Evolutionary conservation across 2,329 filamentous ascomycete genomes (phyloP), one percentile per base, ranked within the genome.

Genomic region (Botrytis deweyae): DNA sequence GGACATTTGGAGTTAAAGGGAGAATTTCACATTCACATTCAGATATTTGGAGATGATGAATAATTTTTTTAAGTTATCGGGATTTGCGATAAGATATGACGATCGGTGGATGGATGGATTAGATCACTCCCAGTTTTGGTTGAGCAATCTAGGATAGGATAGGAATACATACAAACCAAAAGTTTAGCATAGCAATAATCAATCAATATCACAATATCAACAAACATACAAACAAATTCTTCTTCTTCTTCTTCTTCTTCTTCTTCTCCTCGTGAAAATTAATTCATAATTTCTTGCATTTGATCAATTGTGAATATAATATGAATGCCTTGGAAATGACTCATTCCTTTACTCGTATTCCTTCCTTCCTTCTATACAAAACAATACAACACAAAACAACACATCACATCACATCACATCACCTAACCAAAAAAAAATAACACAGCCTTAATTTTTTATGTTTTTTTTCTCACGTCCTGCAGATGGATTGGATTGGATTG

Each of bases 1-100:
- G 70, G n/a, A 52, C 33, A 67, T 52, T 67, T 6, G 65, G 65
- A 72, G 70, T 72, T 66, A 18, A 72, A 72, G 70, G 70, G 61
- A 72, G 61, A 72, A 62, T 55, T 52, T 52, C 44, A 67, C 46
- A 52, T 52, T 52, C 49, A 52, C 12, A 55, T 52, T 46, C 2
- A 22, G 22, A 63, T 63, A 12, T 40, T 40, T n/a, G 22, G 61
- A 63, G 38, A 33, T 14, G 40, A 33, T 38, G 40, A 8, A 64
- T 46, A 14, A 65, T 22, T 22, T 49, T 49, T 46, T 66, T 49
- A 25, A 44, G 20, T 66, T 66, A 66, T 66, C 64, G 42, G 29
- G 22, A 36, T n/a, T 25, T 38, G 44, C 64, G 64, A 66, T 66
- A 66, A 66, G 64, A 33, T 4, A 18, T 66, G 44, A 12, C 64